Evolutionary conservation across 345 rosid genomes (phyloP), one percentile per base, ranked within the genome.

Genomic region (Cardamine chenopodiifolia): DNA sequence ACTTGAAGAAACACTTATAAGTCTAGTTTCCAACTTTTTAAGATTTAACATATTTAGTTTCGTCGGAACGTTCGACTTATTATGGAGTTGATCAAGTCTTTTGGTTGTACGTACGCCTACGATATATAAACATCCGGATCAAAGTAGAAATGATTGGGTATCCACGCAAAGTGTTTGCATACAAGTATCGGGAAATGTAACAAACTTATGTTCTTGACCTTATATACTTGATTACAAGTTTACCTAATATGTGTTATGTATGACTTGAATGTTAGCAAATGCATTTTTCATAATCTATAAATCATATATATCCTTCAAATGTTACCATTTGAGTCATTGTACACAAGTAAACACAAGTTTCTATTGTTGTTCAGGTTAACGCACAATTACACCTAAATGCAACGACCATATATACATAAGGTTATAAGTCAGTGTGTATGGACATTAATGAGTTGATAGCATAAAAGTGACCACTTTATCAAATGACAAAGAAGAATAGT

Each of bases 401-500:
- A 55, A 54, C 34, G 4, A 56, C 47, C 6, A 55, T 56, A 35
- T 0, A 62, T 20, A 67, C 13, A 14, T 9, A 73, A 55, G 37
- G 22, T 42, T 63, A 32, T 20, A 52, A 37, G 48, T 8, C 42
- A 18, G 18, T 49, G 60, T 48, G 60, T 56, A 45, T 65, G 66
- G 39, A 26, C 67, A 66, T 20, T 28, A 14, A 67, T 40, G 56
- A 53, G 48, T 61, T 22, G 64, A 67, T 52, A 53, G 13, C 69
- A 75, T 49, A 28, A 59, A 54, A 49, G 62, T 68, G 79, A 32
- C 69, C 48, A 60, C 62, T 39, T 39, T 60, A 68, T 75, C 62
- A 68, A 58, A 61, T 75, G 74, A 68, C 63, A 76, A 61, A 61
- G 17, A 75, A 31, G 70, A 76, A 62, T 61, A 53, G 70, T 68